Percentiles rank a stretch among this genome's conserved stretches.
phyloP scores from a whole-genome alignment of 192 early-diverging fungal species.

The Neocallimastix lanati region DNA sequence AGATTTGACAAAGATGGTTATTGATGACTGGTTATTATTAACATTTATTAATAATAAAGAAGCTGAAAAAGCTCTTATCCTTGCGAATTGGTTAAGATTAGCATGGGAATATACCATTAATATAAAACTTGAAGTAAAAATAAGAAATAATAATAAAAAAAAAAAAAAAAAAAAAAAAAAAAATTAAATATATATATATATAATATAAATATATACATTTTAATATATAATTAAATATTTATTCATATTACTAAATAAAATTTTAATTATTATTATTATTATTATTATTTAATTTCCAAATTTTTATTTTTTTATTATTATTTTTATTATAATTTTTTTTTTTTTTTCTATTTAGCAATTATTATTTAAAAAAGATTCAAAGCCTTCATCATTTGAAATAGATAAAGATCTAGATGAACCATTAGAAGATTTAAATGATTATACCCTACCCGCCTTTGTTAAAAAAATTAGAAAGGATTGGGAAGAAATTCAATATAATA shows the following conservation, averaged over 20 bases:
- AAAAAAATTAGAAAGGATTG: background rate
- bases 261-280: no score
- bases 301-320: no score
- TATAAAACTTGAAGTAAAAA: slow-evolving; percentile 5
- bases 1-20: slow-evolving; percentile 27
- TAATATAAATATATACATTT: no score
- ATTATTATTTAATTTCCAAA: no score
- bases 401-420: background rate
- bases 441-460: background rate
- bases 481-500: background rate
- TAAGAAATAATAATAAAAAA: background rate
- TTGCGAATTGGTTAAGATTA: slow-evolving; percentile 24
- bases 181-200: no score
- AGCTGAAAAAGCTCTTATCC: slow-evolving; percentile 16
- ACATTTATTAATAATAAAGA: slow-evolving; percentile 16
- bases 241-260: no score
- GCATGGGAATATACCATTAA: slow-evolving; percentile 23
- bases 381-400: background rate
- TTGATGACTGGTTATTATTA: slow-evolving; percentile 36
- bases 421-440: background rate
- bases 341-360: no score
- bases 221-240: no score
- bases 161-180: slow-evolving; percentile 1
- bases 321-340: no score
- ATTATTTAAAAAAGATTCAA: background rate